Evolutionary conservation across 1,139 yeast species (phyloP).

Genomic region (Yamadazyma diospyri): DNA sequence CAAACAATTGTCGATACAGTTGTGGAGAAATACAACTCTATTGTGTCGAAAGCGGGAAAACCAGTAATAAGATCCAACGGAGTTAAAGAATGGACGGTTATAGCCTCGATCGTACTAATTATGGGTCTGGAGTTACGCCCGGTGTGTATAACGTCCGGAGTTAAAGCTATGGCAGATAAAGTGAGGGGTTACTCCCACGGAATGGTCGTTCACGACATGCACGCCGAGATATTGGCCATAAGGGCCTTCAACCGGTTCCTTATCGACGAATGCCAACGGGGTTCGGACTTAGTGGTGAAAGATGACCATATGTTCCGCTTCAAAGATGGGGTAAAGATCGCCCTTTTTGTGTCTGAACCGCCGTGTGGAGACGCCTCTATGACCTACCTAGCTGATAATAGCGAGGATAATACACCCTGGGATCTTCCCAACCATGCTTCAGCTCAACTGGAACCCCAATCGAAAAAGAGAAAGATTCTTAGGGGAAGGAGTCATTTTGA

Average conservation of each 20-base stretch:
- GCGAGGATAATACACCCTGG: slow-evolving; percentile 18
- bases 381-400: slow-evolving; percentile 19
- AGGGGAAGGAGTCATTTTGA: slow-evolving; percentile 69
- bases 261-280: slow-evolving; percentile 3
- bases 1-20: slow-evolving; percentile 12
- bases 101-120: slow-evolving; percentile 68
- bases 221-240: slow-evolving; percentile 78
- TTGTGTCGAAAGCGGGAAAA: slow-evolving; percentile 12
- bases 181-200: slow-evolving; percentile 48
- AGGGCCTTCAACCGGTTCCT: slow-evolving; percentile 59
- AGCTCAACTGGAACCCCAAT: slow-evolving; percentile 1
- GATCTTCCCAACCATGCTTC: too few relatives aligned
- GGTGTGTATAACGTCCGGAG: slow-evolving; percentile 72
- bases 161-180: slow-evolving; percentile 66
- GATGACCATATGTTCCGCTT: slow-evolving; percentile 21
- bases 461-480: slow-evolving; percentile 9
- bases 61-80: slow-evolving; percentile 15
- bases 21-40: slow-evolving; percentile 7
- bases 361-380: slow-evolving; percentile 95
- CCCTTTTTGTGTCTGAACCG: slow-evolving; percentile 69
- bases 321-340: slow-evolving; percentile 38
- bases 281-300: slow-evolving; percentile 8
- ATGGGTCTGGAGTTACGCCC: slow-evolving; percentile 22
- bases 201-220: slow-evolving; percentile 72
- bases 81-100: slow-evolving; percentile 72